phyloP scores from a whole-genome alignment of 1,284 basidiomycete species.

The Peniophora sp. region DNA sequence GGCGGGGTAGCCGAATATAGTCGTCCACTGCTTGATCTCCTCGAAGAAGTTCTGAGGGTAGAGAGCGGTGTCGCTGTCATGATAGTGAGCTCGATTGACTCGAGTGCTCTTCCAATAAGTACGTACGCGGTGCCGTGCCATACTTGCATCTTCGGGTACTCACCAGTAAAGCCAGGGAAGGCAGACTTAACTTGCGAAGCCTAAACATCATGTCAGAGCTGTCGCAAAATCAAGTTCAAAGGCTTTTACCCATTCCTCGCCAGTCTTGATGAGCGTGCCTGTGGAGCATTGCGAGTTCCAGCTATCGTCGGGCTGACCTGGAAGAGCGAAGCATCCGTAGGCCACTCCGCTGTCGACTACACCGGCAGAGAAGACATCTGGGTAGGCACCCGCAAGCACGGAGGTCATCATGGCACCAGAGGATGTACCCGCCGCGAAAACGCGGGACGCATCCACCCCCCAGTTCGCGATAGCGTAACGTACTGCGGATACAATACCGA shows the following conservation, averaged over 20 bases:
- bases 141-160: conserved; percentile 42
- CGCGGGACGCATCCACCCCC: conserved; percentile 34
- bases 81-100: not conserved
- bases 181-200: conserved; percentile 34
- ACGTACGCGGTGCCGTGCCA: conserved; percentile 47
- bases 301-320: conserved; percentile 17
- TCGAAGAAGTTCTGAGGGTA: conserved; percentile 44
- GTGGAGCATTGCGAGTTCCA: conserved; percentile 43
- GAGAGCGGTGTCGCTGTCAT: conserved; percentile 36
- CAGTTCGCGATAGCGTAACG: conserved; percentile 41
- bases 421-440: conserved; percentile 43
- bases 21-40: conserved; percentile 30
- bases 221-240: not conserved
- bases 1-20: conserved; percentile 32
- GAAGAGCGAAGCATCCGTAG: conserved; percentile 44
- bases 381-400: conserved; percentile 46
- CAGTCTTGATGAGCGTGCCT: conserved; percentile 36
- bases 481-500: conserved; percentile 40
- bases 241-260: conserved; percentile 35
- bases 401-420: conserved; percentile 60
- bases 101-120: not conserved
- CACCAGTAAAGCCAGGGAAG: conserved; percentile 45
- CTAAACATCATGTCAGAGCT: conserved; percentile 16
- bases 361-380: conserved; percentile 44
- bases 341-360: conserved; percentile 45